These are phyloP conservation scores for Cryphonectria radicalis DNA, from an alignment of 2,329 filamentous ascomycete species.

Conservation along the genomic window DNA sequence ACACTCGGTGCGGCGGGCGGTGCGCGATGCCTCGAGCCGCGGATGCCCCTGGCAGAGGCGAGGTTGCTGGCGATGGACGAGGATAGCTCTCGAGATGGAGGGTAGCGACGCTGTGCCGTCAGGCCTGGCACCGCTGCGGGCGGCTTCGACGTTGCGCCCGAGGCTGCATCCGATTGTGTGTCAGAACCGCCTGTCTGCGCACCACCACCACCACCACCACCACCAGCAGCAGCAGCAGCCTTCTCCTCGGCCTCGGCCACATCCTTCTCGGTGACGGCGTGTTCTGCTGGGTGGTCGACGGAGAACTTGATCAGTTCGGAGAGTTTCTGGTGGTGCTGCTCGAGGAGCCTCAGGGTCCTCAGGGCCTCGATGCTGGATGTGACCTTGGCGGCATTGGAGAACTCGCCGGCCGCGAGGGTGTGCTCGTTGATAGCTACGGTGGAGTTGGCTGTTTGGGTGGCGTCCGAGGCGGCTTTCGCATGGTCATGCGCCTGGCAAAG, in stretches of 20 bases:
- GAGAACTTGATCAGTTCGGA: slow-evolving; percentile 80
- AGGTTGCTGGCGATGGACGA: slow-evolving; percentile 89
- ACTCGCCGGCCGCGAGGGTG: slow-evolving; percentile 84
- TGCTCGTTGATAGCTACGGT: slow-evolving; percentile 87
- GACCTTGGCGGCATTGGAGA: slow-evolving; percentile 76
- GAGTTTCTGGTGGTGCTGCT: slow-evolving; percentile 84
- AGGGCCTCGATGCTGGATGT: slow-evolving; percentile 75
- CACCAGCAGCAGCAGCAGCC: too few relatives aligned
- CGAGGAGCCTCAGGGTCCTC: slow-evolving; percentile 81
- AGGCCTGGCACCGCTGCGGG: slow-evolving; percentile 40
- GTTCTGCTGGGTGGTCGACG: slow-evolving; percentile 53
- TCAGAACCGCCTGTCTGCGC: slow-evolving; percentile 32
- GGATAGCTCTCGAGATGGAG: slow-evolving; percentile 69
- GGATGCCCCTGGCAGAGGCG: slow-evolving; percentile 82
- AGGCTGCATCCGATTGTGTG: slow-evolving; percentile 28
- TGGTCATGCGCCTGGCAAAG: slow-evolving; percentile 77
- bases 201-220: not conserved
- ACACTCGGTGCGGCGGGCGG: slow-evolving; percentile 74
- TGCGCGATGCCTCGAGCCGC: slow-evolving; percentile 56
- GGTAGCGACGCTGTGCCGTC: slow-evolving; percentile 52
- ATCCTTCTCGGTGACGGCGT: slow-evolving; percentile 42
- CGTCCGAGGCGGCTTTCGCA: slow-evolving; percentile 79
- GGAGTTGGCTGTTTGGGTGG: slow-evolving; percentile 74
- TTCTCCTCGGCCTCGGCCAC: slow-evolving; percentile 44
- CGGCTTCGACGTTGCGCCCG: slow-evolving; percentile 34